These are phyloP conservation scores for Termitomyces sp. DNA, from an alignment of 768 basidiomycete species.

Conservation along the genomic window DNA sequence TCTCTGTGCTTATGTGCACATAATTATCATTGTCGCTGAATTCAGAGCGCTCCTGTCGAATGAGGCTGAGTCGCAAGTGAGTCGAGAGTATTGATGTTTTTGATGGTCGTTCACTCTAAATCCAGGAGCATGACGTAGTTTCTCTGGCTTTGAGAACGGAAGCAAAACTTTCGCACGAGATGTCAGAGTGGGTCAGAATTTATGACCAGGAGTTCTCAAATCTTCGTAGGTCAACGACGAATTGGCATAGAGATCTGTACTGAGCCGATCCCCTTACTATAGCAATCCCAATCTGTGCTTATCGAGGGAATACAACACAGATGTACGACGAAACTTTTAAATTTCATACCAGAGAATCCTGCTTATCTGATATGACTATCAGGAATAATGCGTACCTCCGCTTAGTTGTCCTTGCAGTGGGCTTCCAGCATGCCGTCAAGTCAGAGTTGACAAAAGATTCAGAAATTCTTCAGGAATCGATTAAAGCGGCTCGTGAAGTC, in stretches of 20 bases:
- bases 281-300: constrained; percentile 42
- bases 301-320: constrained; percentile 40
- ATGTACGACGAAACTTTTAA: constrained; percentile 28
- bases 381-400: constrained; percentile 55
- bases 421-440: constrained; percentile 46
- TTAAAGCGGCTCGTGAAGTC: constrained; percentile 53
- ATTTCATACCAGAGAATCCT: neutral
- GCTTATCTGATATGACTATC: neutral
- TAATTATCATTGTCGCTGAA: constrained; percentile 45
- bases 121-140: constrained; percentile 32
- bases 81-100: neutral
- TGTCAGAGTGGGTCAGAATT: constrained; percentile 36
- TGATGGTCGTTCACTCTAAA: constrained; percentile 1
- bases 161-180: constrained; percentile 30
- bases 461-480: constrained; percentile 42
- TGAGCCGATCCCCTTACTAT: neutral
- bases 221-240: constrained; percentile 22
- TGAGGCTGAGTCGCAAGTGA: constrained; percentile 1
- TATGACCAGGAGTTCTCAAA: constrained; percentile 35
- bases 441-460: constrained; percentile 37
- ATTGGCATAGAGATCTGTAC: neutral
- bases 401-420: constrained; percentile 52
- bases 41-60: constrained; percentile 30
- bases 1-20: constrained; percentile 49
- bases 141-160: constrained; percentile 33